A percentile compares a stretch with the other conserved stretches of the same genome.
Conservation (phyloP, 495 filamentous ascomycete genomes). For the Penicillium arizonense region DNA sequence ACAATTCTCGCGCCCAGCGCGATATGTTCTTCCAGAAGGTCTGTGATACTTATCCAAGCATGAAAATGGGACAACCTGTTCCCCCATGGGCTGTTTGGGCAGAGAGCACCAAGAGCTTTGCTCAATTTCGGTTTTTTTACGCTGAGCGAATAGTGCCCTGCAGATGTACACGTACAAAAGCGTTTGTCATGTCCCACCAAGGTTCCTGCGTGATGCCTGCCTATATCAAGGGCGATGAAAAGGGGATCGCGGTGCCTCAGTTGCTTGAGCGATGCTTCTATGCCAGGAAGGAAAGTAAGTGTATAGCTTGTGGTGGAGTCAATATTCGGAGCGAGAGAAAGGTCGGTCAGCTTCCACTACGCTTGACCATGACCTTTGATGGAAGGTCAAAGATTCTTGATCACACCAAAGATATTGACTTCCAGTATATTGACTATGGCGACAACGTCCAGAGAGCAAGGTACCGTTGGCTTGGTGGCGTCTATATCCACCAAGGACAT, state of each 20-base stretch:
- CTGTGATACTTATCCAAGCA: not conserved
- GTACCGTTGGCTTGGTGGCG: constrained; percentile 46
- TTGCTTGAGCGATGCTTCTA: constrained; percentile 14
- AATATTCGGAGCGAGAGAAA: not conserved
- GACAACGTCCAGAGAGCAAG: constrained; percentile 9
- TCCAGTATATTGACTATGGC: constrained; percentile 20
- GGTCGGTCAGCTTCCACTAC: constrained; percentile 27
- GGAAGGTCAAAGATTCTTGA: constrained; percentile 2
- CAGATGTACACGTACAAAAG: not conserved
- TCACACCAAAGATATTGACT: constrained; percentile 30
- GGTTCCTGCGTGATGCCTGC: constrained; percentile 7
- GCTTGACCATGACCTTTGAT: constrained; percentile 26
- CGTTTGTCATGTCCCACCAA: not conserved
- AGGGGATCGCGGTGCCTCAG: constrained; percentile 14
- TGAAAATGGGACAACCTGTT: constrained; percentile 5
- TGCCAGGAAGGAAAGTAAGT: not conserved
- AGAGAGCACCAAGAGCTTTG: constrained; percentile 19
- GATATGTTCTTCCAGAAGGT: constrained; percentile 19
- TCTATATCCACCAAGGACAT: constrained; percentile 26
- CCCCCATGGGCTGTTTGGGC: constrained; percentile 23
- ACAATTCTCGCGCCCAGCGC: constrained; percentile 17
- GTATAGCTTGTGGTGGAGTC: constrained; percentile 11
- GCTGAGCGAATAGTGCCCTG: constrained; percentile 7
- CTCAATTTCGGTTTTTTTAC: constrained; percentile 24
- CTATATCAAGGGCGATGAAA: not conserved